Evolutionary conservation across 73 alveolate genomes (phyloP), one percentile per base, ranked within the genome.

Genomic region (Paramecium tetraurelia): DNA sequence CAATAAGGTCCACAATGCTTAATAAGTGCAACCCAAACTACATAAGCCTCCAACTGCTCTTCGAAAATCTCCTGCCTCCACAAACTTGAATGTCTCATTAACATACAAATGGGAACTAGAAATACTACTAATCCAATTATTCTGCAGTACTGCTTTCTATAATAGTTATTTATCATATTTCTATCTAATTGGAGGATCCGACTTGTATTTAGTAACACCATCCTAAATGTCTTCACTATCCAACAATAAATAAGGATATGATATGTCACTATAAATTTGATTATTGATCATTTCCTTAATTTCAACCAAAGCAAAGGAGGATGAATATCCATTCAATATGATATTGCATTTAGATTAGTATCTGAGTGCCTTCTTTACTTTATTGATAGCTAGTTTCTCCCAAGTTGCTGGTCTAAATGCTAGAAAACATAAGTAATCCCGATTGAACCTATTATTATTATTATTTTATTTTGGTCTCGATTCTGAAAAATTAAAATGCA

Each of bases 111-210:
- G 85, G 5, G 41, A 68, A 68, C 85, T 68, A 7, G 85, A 68
- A 24, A 68, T 35, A 29, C 53, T 31, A 68, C 53, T 31, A 8
- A 68, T 68, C 85, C 85, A 68, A 33, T 35, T 53, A 53, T 53
- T 35, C 27, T 68, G 10, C 7, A 16, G 16, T 31, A 68, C 27
- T 68, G 53, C 85, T 68, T 68, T 68, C 21, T 68, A 68, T 68
- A 68, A 35, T 68, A 68, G 27, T 14, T 68, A n/a, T 35, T 68
- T 68, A 68, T 68, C 27, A 33, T 31, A 35, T 68, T 68, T 68
- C 48, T 68, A 68, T 68, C 85, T 18, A 5, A 68, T 68, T 4
- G 85, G 85, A 33, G 85, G 85, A 68, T 68, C 85, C 7, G 85
- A 68, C 27, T 68, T 68, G 12, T 20, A 68, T 68, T 31, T 68